Conservation (phyloP, 306 rosid species). For the Vigna hirtella region DNA sequence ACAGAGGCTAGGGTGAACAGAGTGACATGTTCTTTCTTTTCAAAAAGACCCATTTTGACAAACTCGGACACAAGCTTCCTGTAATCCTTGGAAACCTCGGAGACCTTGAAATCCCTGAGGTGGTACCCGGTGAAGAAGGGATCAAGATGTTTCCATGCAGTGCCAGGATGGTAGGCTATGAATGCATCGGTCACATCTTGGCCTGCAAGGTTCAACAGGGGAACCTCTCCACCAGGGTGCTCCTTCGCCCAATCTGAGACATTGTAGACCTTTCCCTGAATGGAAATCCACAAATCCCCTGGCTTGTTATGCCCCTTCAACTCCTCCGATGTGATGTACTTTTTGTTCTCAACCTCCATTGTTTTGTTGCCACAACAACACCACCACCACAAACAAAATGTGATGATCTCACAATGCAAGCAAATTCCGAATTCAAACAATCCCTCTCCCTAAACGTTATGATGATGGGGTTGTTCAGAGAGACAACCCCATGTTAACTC, state of each 20-base stretch:
- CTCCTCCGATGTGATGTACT: constrained; percentile 59
- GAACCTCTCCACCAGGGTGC: constrained; percentile 80
- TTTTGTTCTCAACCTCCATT: constrained; percentile 56
- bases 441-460: neutral
- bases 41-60: constrained; percentile 65
- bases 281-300: constrained; percentile 84
- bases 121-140: constrained; percentile 67
- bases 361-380: neutral
- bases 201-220: constrained; percentile 66
- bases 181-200: constrained; percentile 83
- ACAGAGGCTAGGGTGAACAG: constrained; percentile 44
- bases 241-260: constrained; percentile 69
- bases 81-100: constrained; percentile 76
- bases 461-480: constrained; percentile 21
- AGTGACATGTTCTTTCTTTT: constrained; percentile 63
- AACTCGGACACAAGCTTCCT: constrained; percentile 65
- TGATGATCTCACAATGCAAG: neutral
- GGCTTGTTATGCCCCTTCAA: constrained; percentile 57
- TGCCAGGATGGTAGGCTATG: constrained; percentile 75
- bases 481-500: constrained; percentile 1
- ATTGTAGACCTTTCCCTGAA: constrained; percentile 77
- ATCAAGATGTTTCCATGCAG: constrained; percentile 68
- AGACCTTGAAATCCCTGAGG: constrained; percentile 55
- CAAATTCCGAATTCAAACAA: constrained; percentile 4
- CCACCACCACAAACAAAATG: neutral